Evolutionary conservation across 2,329 filamentous ascomycete species (phyloP), one percentile per base, ranked within the genome.

Genomic region (Zopfia rhizophila): DNA sequence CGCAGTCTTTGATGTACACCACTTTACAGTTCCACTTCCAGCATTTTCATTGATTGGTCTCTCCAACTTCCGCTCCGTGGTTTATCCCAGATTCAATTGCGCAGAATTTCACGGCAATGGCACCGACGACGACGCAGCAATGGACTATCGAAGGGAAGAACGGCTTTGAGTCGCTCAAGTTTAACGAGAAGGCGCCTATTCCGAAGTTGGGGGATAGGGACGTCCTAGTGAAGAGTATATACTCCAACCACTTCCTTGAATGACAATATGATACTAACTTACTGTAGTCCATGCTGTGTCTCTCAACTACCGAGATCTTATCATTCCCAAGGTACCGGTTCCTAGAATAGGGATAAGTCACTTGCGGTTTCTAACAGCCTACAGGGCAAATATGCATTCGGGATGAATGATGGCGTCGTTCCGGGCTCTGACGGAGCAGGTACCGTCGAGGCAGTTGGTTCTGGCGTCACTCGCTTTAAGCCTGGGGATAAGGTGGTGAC

Each of bases 151-250:
- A 73, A 23, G 78, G 78, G 54, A 73, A 77, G 28, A 78, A 76
- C 38, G 82, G 77, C 56, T 87, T 90, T 59, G 82, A 88, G 33
- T 76, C 75, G 29, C 76, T 91, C 58, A 80, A 82, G 57, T 72
- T 79, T 48, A 77, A 84, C 38, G 75, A 79, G 35, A 70, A 74
- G 27, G 77, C 72, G 0, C 60, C 78, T 1, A 62, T 90, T 3
- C 84, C 86, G 11, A 72, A 83, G 54, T 63, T 87, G 1, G 87
- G 87, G 33, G 87, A 90, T 42, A 82, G 82, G 51, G 84, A 92
- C 18, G 87, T 91, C 5, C 78, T 92, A 23, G 84, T 92, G 57
- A 88, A 87, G 69, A 77, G 76, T 77, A 63, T 40, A 67, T 40
- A 37, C 10, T 18, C 13, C 2, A 6, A 6, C 21, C 23, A 29